Evolutionary conservation across 31 red algal genomes (phyloP).

Genomic region (Asparagopsis taxiformis): DNA sequence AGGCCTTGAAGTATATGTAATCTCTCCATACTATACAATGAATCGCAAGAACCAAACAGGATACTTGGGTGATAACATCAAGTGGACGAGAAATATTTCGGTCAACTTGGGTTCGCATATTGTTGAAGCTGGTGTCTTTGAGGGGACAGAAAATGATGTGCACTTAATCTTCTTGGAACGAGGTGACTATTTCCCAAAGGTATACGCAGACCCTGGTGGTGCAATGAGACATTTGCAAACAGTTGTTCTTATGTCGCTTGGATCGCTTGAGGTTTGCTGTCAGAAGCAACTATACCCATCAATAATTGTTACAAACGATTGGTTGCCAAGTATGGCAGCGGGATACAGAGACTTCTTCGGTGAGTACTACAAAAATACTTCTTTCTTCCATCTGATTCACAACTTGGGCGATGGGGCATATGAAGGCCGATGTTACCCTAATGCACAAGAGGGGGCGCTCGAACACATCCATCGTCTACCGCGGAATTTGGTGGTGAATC

Average conservation of each 20-base stretch:
- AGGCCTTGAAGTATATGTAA: constrained; percentile 97
- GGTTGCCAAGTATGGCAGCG: constrained; percentile 90
- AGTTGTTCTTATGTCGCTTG: constrained; percentile 85
- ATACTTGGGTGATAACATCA: constrained; percentile 89
- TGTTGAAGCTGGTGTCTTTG: constrained; percentile 84
- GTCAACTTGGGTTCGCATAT: constrained; percentile 89
- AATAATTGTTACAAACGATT: constrained; percentile 96
- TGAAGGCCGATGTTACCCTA: constrained; percentile 93
- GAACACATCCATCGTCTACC: constrained; percentile 94
- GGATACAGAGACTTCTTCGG: constrained; percentile 98
- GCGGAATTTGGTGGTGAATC: constrained; percentile 75
- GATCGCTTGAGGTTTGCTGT: constrained; percentile 90
- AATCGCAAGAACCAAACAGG: constrained; percentile 93
- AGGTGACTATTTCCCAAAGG: constrained; percentile 92
- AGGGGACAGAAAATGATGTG: constrained; percentile 91
- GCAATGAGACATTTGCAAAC: constrained; percentile 80
- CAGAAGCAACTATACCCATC: constrained; percentile 83
- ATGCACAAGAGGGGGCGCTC: constrained; percentile 72
- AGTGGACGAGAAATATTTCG: constrained; percentile 93
- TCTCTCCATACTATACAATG: constrained; percentile 94
- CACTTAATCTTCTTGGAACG: constrained; percentile 97
- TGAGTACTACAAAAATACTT: constrained; percentile 93
- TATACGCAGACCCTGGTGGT: constrained; percentile 92
- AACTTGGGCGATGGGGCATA: constrained; percentile 96
- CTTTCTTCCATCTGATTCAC: constrained; percentile 98